Conservation (phyloP, 768 basidiomycete species). For the Dentipellis sp. region DNA sequence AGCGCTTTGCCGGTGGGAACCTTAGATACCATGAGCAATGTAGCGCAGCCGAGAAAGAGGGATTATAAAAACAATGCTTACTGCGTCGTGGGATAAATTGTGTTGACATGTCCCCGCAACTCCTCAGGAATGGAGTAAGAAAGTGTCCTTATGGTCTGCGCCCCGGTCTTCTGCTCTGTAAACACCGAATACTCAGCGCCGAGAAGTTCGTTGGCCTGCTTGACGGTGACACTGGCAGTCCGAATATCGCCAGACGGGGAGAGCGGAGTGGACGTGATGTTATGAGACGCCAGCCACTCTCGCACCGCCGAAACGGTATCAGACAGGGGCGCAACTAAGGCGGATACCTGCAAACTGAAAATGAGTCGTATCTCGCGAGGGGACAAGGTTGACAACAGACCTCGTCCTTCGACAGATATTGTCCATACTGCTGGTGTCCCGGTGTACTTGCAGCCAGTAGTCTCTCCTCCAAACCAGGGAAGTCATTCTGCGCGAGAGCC, state of each 20-base stretch:
- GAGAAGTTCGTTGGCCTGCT: slow-evolving; percentile 11
- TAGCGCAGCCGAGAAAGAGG: neutral
- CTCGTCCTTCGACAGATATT: neutral
- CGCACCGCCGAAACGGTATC: slow-evolving; percentile 3
- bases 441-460: neutral
- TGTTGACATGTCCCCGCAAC: slow-evolving; percentile 9
- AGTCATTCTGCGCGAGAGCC: neutral
- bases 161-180: slow-evolving; percentile 2
- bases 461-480: neutral
- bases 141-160: slow-evolving; percentile 10
- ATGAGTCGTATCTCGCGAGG: neutral
- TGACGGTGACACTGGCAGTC: slow-evolving; percentile 3
- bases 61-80: neutral
- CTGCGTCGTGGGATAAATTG: slow-evolving; percentile 12
- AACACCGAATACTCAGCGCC: slow-evolving; percentile 12
- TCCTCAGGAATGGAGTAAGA: slow-evolving; percentile 12
- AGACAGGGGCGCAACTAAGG: slow-evolving; percentile 2
- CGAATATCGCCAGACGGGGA: slow-evolving; percentile 22
- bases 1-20: neutral
- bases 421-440: neutral
- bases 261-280: slow-evolving; percentile 1
- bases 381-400: neutral
- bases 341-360: slow-evolving; percentile 1
- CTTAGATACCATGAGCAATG: neutral
- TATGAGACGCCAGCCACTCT: slow-evolving; percentile 3